A percentile compares a stretch with the other conserved stretches of the same genome.
phyloP scores from a whole-genome alignment of 257 asterid species.

The Solanum raphanifolium region DNA sequence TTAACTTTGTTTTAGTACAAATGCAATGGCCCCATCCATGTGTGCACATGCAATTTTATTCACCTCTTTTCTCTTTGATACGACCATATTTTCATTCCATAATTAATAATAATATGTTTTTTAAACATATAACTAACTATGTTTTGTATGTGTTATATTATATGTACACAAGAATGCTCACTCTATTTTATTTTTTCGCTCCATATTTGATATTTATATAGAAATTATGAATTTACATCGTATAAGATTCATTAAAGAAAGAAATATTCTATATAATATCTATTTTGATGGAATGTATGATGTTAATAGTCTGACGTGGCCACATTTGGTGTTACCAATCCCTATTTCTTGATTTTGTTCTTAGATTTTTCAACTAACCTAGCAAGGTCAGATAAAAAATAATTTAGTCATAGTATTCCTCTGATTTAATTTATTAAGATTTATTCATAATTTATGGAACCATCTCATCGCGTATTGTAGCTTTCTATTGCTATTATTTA shows the following conservation, averaged over 20 bases:
- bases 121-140: not conserved
- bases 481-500: not conserved
- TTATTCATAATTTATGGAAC: not conserved
- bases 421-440: too few relatives aligned
- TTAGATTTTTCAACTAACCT: not conserved
- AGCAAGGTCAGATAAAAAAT: not conserved
- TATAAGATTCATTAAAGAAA: not conserved
- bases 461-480: not conserved
- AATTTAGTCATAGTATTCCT: not conserved
- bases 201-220: not conserved
- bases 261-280: not conserved
- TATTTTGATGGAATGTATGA: not conserved
- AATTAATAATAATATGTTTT: too few relatives aligned
- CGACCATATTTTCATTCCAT: not conserved
- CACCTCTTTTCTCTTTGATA: not conserved
- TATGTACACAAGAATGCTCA: not conserved
- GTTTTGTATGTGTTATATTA: not conserved
- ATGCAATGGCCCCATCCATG: constrained; percentile 49
- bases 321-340: not conserved
- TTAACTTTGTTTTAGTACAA: constrained; percentile 28
- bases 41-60: constrained; percentile 32
- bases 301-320: not conserved
- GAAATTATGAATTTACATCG: not conserved
- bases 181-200: not conserved
- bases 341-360: not conserved